Evolutionary conservation across 73 alveolate species (phyloP), one percentile per base, ranked within the genome.

Genomic region (Paramecium biaurelia): DNA sequence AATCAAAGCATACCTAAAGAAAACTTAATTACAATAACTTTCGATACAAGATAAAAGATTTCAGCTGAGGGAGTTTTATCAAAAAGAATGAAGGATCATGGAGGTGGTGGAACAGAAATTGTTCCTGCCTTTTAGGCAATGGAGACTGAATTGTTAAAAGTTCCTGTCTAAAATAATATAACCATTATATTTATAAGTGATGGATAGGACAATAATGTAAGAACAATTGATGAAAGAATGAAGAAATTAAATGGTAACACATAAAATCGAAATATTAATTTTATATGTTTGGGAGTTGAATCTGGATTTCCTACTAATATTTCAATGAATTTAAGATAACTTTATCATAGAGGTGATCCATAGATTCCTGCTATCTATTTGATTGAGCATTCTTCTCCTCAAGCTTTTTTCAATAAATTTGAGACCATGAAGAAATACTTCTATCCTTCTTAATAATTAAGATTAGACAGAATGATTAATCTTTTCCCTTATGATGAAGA

Each of bases 61-160:
- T 38, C 84, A 42, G 37, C 28, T 43, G 28, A 38, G 1, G 63
- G 63, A 45, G 38, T 72, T 1, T 72, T 89, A 53, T 41, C 76
- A 21, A 89, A 84, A 21, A 89, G 85, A 67, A 89, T 89, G 11
- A 76, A 53, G 14, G 85, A 89, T 67, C 79, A 70, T 45, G 94
- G 94, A 30, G 94, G 94, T 89, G 94, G 94, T 24, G 87, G 85
- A 41, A 89, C 94, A 70, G 94, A 76, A 24, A 89, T 89, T 1
- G 85, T 82, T 5, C 85, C 79, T 57, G 94, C 94, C 2, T 70
- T 89, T 82, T 38, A 30, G 34, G 42, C 38, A 63, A 41, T 68
- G 53, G 86, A 72, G 10, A 18, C 18, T 11, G 86, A 72, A 72
- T 42, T 72, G 7, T n/a, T 35, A 15, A 72, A 72, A 49, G 58